Evolutionary conservation across 176 grass and related monocot species (phyloP).

Genomic region (Musa acuminata): DNA sequence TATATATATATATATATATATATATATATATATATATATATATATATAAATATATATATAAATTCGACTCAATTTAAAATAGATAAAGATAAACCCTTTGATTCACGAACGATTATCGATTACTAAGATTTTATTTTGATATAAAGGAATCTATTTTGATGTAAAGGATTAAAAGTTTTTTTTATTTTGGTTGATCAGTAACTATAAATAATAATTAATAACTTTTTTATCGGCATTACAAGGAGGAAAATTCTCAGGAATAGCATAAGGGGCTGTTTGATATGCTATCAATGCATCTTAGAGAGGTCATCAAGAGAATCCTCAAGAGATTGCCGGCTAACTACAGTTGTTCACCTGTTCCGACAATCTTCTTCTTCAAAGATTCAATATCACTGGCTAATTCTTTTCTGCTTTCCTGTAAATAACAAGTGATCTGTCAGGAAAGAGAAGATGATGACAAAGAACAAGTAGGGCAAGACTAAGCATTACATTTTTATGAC

Average conservation of each 20-base stretch:
- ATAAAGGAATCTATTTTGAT: no score
- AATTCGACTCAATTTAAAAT: no score
- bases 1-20: no score
- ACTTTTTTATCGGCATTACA: not conserved
- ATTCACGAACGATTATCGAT: no score
- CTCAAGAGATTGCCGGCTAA: constrained; percentile 17
- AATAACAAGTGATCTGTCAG: constrained; percentile 5
- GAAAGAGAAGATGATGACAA: constrained; percentile 10
- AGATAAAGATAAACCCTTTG: no score
- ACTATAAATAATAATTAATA: no score
- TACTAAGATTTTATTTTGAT: no score
- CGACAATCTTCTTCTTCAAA: constrained; percentile 86
- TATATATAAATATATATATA: no score
- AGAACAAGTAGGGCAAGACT: not conserved
- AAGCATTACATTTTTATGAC: not conserved
- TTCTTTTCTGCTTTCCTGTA: constrained; percentile 82
- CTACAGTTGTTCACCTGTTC: constrained; percentile 42
- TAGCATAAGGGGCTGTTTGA: constrained; percentile 6
- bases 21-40: no score
- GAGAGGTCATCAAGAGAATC: constrained; percentile 10
- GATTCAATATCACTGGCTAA: constrained; percentile 58
- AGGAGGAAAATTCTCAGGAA: constrained; percentile 4
- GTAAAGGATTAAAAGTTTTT: no score
- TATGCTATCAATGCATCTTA: constrained; percentile 11
- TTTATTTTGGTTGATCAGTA: no score